Base-by-base conservation (phyloP, 192 early-diverging fungal species). In the Coemansia sp. region DNA sequence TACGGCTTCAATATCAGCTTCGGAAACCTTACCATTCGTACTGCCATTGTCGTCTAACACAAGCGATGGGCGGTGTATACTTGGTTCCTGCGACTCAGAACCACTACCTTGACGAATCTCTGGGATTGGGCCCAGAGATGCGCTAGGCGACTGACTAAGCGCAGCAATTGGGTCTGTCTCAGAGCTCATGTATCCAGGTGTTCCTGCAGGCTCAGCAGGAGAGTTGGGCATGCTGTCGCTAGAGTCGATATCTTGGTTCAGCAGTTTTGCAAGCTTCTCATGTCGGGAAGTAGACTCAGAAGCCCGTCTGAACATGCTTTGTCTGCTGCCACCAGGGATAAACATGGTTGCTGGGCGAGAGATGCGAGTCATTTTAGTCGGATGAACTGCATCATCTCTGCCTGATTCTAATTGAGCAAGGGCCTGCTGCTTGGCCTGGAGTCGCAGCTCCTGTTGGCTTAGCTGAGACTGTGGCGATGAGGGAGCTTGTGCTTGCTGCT, bases 291-390 rank as follows among this genome's bases (percentile, higher is more conserved):
- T 46, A 9, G 65, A 51, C 25, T 71, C 69, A 2, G 75, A 68
- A 11, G 53, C 66, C 8, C 62, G 62, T 14, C 69, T 59, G 10
- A 59, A 43, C 54, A 54, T 54, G 23, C 43, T 23, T 23, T 64
- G 49, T 5, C 42, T 58, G 13, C 53, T 44, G 21, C 61, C 51
- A 22, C 51, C 53, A 11, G 66, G 55, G 22, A 65, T 49, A 43
- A 59, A 72, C 66, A 78, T 71, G n/a, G 75, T 66, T 8, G 66
- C 66, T 48, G 75, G 75, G 2, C 75, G 69, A 27, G 49, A 19
- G 14, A 53, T 15, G 19, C 62, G 69, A 22, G 58, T 65, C 23
- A 33, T 46, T 6, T 48, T 55, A 5, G 48, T 38, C 8, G 42
- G 17, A 0, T 40, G 9, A 10, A 43, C 23, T 1, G 61, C 19